Evolutionary conservation across 139 green algal genomes (phyloP), one percentile per base, ranked within the genome.

Genomic region (Diplosphaera chodatii): DNA sequence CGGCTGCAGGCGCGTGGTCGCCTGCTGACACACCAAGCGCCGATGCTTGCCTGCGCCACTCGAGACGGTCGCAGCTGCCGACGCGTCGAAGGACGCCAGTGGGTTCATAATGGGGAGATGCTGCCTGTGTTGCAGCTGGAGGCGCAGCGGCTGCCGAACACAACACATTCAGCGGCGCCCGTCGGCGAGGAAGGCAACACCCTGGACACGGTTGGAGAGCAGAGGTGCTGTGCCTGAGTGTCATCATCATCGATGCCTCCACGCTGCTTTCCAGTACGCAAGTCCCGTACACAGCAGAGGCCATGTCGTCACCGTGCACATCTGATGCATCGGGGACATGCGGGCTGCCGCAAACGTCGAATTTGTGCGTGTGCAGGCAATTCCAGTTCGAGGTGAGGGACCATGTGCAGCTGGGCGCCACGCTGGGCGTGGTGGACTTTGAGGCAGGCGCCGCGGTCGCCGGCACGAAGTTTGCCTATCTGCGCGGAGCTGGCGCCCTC

Each of bases 81-180:
- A n/a, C n/a, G n/a, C n/a, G n/a, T n/a, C n/a, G n/a, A n/a, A n/a
- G n/a, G n/a, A n/a, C n/a, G n/a, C n/a, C n/a, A n/a, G n/a, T n/a
- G n/a, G n/a, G n/a, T n/a, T n/a, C n/a, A n/a, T n/a, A n/a, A n/a
- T 48, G 37, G 37, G 37, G 37, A 48, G 37, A 6, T 10, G 6
- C 37, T 48, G 37, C 37, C 37, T 6, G 3, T 23, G 16, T 25
- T 25, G 80, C 95, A 99, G 81, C 55, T 64, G 0, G 94, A 98
- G 74, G 95, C 86, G 0, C 92, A 98, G 78, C 79, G 80, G 21
- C 76, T 99, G 16, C 95, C 95, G 33, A 99, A 99, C 86, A 23
- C 92, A 31, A 96, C 92, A 23, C 95, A 99, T 79, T 94, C 94
- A 0, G 84, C 84, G 4, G 85, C 90, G 32, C 94, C 95, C 0